Base-by-base conservation (phyloP, 768 basidiomycete genomes). In the Agrocybe praecox region DNA sequence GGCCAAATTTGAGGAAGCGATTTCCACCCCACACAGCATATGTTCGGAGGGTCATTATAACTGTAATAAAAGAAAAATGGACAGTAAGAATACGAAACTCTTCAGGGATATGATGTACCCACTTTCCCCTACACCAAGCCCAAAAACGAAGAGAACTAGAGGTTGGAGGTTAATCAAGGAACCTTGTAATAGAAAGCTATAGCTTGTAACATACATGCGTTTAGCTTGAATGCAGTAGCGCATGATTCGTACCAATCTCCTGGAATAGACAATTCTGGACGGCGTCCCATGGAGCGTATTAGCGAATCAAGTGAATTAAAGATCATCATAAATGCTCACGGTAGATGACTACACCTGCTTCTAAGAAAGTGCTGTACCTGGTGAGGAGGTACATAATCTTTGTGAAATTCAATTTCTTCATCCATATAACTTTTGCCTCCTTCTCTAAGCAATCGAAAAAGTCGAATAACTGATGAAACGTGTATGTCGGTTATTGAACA, bases 341-440 rank as follows among this genome's bases (percentile, higher is more conserved):
- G 46, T 55, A 62, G 4, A 64, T 57, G 15, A 67, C 51, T 7
- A 65, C 56, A 10, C 53, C 64, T n/a, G 58, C 62, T 44, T 67
- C 65, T 4, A 62, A 33, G 34, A 67, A 57, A 2, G 61, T 51
- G 18, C 61, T 61, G 23, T 67, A 67, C 49, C 63, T 60, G 36
- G 62, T 62, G 14, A 67, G 22, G 40, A 67, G 14, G 44, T 64
- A 67, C 33, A 67, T 47, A 17, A 62, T 36, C 33, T 64, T 67
- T 14, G 51, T 57, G 18, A 44, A 32, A 23, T 52, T 63, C 61
- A 57, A 59, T 46, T 57, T 54, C 14, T 54, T 36, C 18, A 33
- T 43, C 66, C 67, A 67, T 14, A 67, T 61, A 12, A 56, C 53
- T 4, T 18, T 33, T 23, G 61, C 22, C 34, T 67, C 67, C 45